Evolutionary conservation across 2,329 filamentous ascomycete species (phyloP).

Genomic region (Cordyceps farinosa): DNA sequence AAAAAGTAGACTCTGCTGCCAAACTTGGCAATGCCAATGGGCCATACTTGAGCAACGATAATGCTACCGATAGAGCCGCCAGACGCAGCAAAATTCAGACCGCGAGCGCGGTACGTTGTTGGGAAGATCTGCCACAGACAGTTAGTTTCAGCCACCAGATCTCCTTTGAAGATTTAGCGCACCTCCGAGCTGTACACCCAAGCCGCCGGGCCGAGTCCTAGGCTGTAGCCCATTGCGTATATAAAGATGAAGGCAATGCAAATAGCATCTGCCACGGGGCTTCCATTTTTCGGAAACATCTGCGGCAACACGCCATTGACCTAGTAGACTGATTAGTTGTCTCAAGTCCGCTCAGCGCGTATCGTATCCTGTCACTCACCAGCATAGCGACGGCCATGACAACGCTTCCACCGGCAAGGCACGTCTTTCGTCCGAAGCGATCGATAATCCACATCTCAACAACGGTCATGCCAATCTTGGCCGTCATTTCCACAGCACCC

Average conservation of each 20-base stretch:
- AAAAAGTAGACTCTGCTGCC: slow-evolving; percentile 55
- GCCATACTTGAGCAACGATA: slow-evolving; percentile 53
- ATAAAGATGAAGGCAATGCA: slow-evolving; percentile 56
- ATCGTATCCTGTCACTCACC: slow-evolving; percentile 32
- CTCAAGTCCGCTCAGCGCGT: background rate
- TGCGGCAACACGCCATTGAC: slow-evolving; percentile 52
- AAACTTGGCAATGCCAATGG: slow-evolving; percentile 47
- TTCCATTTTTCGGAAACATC: slow-evolving; percentile 47
- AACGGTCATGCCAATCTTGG: slow-evolving; percentile 54
- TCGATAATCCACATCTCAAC: slow-evolving; percentile 57
- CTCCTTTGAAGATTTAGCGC: slow-evolving; percentile 3
- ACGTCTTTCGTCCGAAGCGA: slow-evolving; percentile 45
- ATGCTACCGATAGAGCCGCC: slow-evolving; percentile 54
- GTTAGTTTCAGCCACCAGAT: background rate
- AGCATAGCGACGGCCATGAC: slow-evolving; percentile 53
- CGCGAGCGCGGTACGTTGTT: slow-evolving; percentile 52
- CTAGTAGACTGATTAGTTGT: slow-evolving; percentile 28
- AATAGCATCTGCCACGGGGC: slow-evolving; percentile 44
- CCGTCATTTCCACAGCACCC: slow-evolving; percentile 53
- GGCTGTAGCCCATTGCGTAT: slow-evolving; percentile 55
- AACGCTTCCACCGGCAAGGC: slow-evolving; percentile 45
- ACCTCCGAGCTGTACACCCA: slow-evolving; percentile 61
- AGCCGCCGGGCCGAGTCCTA: slow-evolving; percentile 54
- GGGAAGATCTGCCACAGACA: slow-evolving; percentile 50
- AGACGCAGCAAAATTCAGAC: slow-evolving; percentile 53